Conservation (phyloP, 1,284 basidiomycete species). For the Sanghuangporus baumii region DNA sequence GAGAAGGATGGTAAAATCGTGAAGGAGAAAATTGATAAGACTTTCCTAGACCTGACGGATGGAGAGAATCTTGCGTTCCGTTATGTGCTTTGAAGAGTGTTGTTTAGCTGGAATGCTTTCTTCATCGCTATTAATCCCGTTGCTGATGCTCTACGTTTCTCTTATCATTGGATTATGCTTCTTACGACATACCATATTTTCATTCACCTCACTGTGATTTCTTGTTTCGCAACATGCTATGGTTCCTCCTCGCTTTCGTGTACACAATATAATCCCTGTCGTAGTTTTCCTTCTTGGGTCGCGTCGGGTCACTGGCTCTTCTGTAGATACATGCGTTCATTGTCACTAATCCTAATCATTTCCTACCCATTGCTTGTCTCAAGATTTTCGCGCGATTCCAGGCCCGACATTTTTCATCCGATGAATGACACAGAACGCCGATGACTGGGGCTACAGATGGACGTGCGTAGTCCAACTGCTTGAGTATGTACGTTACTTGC, state of each 20-base stretch:
- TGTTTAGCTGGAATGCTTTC: neutral
- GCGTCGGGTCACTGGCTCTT: neutral
- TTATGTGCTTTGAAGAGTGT: conserved; percentile 23
- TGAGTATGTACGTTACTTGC: neutral
- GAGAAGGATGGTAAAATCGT: conserved; percentile 21
- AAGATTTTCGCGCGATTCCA: no score
- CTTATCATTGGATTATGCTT: neutral
- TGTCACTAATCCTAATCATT: no score
- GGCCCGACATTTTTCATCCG: no score
- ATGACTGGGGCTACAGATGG: no score
- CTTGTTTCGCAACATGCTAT: neutral
- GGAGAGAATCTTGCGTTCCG: conserved; percentile 25
- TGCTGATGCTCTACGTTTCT: neutral
- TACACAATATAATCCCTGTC: neutral
- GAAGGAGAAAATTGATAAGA: conserved; percentile 21
- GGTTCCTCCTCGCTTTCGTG: neutral
- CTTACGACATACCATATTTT: neutral
- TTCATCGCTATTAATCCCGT: neutral
- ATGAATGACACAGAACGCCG: no score
- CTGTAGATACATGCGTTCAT: neutral
- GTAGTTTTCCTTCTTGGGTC: neutral
- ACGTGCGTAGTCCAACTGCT: no score
- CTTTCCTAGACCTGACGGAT: conserved; percentile 25
- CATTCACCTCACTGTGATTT: neutral
- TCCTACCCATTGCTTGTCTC: no score